A percentile compares a stretch with the other conserved stretches of the same genome.
phyloP scores from a whole-genome alignment of 257 asterid species.

The Solanum ahanhuiri region DNA sequence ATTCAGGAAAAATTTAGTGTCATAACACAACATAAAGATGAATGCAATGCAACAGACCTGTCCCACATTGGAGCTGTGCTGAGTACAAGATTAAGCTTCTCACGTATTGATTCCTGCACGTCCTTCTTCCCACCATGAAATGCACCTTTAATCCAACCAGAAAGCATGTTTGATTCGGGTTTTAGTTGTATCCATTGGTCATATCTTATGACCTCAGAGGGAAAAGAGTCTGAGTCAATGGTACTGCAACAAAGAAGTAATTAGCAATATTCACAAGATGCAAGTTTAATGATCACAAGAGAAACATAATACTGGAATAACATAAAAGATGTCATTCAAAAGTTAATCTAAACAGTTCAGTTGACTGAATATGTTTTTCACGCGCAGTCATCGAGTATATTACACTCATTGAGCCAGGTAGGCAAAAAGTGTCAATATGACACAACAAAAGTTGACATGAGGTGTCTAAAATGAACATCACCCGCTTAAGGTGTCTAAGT shows the following conservation, averaged over 20 bases:
- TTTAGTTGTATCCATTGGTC: constrained; percentile 67
- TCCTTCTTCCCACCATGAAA: constrained; percentile 66
- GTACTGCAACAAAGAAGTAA: constrained; percentile 37
- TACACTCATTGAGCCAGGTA: too few species aligned
- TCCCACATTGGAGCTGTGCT: constrained; percentile 85
- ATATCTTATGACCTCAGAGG: constrained; percentile 66
- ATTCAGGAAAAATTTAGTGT: neutral
- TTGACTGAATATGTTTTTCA: too few species aligned
- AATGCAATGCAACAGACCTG: constrained; percentile 36
- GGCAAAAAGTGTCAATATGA: too few species aligned
- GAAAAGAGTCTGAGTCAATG: constrained; percentile 42
- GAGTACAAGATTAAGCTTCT: constrained; percentile 54
- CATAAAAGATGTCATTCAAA: neutral
- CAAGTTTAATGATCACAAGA: neutral
- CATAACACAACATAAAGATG: neutral
- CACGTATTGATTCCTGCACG: constrained; percentile 41
- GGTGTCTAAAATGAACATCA: too few species aligned
- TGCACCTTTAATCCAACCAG: constrained; percentile 84
- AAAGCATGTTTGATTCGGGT: constrained; percentile 41
- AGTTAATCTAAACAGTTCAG: neutral
- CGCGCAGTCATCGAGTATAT: too few species aligned
- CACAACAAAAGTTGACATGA: too few species aligned
- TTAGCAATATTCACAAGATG: neutral
- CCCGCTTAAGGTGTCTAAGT: too few species aligned
- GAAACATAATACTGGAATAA: neutral